phyloP scores from a whole-genome alignment of 306 rosid genomes.

The Casuarina cunninghamiana region DNA sequence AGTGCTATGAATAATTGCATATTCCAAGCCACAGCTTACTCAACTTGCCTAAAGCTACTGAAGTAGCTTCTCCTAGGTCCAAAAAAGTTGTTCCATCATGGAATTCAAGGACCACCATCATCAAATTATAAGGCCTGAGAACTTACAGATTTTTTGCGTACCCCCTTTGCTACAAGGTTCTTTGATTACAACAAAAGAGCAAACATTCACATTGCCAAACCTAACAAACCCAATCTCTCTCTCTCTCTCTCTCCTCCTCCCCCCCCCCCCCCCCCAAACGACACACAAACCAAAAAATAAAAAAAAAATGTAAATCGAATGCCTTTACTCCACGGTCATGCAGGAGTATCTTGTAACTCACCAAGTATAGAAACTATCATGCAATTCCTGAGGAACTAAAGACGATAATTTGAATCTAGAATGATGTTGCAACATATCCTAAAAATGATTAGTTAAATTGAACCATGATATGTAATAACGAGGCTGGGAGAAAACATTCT shows the following conservation, averaged over 20 bases:
- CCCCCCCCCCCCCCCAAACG: no score
- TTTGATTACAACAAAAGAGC: neutral
- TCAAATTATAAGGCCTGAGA: neutral
- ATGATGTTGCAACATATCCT: neutral
- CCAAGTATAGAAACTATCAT: neutral
- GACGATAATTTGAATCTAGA: neutral
- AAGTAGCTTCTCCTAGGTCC: neutral
- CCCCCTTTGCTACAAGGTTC: neutral
- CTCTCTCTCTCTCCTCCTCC: no score
- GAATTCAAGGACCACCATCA: neutral
- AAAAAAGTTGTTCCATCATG: neutral
- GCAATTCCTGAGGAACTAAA: neutral
- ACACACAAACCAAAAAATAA: no score
- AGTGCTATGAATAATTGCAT: neutral
- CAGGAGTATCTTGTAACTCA: neutral
- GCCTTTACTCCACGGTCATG: neutral
- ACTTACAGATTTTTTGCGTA: neutral
- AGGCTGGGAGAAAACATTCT: neutral
- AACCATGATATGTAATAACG: neutral
- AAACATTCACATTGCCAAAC: neutral
- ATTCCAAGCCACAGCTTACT: neutral
- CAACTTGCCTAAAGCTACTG: neutral
- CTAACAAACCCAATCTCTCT: neutral
- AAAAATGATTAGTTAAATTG: neutral
- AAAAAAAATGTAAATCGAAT: neutral